Percentiles rank a stretch among this genome's conserved stretches.
Evolutionary conservation across 768 basidiomycete genomes (phyloP).

Genomic region (Phaeolepiota aurea): DNA sequence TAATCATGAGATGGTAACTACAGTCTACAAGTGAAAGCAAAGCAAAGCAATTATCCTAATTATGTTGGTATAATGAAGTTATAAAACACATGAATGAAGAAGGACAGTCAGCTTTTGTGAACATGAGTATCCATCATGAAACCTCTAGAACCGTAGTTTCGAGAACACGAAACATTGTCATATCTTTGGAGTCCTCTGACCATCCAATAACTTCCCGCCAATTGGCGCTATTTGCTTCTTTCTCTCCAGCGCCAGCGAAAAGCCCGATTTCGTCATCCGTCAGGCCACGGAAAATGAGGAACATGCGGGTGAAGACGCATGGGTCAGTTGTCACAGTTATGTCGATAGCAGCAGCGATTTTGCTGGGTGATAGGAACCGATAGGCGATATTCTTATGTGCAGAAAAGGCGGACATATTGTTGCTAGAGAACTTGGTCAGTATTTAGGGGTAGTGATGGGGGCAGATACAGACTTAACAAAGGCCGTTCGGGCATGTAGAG

Average conservation of each 20-base stretch:
- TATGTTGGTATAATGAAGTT: neutral
- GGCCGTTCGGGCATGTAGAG: slow-evolving; percentile 70
- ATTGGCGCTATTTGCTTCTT: slow-evolving; percentile 74
- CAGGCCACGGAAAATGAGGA: slow-evolving; percentile 80
- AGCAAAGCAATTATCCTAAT: neutral
- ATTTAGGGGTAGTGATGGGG: slow-evolving; percentile 2
- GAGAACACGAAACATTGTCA: slow-evolving; percentile 65
- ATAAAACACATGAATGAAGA: neutral
- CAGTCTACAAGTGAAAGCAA: neutral
- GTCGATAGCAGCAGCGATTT: slow-evolving; percentile 81
- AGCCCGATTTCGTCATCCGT: slow-evolving; percentile 70
- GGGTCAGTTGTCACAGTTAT: slow-evolving; percentile 77
- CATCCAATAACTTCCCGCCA: slow-evolving; percentile 79
- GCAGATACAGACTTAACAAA: slow-evolving; percentile 60
- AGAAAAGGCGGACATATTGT: slow-evolving; percentile 68
- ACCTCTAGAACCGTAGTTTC: slow-evolving; percentile 78
- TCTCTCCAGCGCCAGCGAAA: slow-evolving; percentile 76
- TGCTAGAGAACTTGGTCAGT: slow-evolving; percentile 30
- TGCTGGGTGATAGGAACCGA: slow-evolving; percentile 73
- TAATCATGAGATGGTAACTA: too few relatives aligned
- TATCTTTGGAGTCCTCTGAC: slow-evolving; percentile 74
- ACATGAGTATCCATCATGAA: neutral
- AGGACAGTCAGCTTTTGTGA: neutral
- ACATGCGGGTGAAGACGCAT: slow-evolving; percentile 76
- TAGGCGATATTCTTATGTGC: slow-evolving; percentile 84